Conservation (phyloP, 2,329 filamentous ascomycete species). For the Aspergillus awamori region DNA sequence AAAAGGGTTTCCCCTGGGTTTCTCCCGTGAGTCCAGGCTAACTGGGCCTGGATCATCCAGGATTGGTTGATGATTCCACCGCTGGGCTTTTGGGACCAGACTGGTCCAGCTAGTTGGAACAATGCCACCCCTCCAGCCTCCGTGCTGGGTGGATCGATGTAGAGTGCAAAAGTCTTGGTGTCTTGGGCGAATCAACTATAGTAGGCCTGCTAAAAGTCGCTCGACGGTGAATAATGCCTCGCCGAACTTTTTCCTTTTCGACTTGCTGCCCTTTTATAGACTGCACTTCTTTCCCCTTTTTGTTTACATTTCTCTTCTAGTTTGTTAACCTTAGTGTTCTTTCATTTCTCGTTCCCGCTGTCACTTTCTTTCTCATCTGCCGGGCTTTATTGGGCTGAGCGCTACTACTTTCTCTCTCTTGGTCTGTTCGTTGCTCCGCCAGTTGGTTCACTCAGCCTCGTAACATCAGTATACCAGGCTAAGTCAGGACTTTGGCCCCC, state of each 20-base stretch:
- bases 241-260: background rate
- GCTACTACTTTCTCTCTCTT: background rate
- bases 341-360: slow-evolving; percentile 15
- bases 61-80: background rate
- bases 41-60: background rate
- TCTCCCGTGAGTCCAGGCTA: background rate
- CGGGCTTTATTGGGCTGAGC: background rate
- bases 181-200: slow-evolving; percentile 1
- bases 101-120: slow-evolving; percentile 2
- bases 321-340: slow-evolving; percentile 9
- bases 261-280: slow-evolving; percentile 1
- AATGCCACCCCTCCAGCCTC: background rate
- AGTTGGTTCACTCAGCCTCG: background rate
- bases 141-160: slow-evolving; percentile 1
- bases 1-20: slow-evolving; percentile 4
- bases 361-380: slow-evolving; percentile 3
- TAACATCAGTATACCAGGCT: slow-evolving; percentile 6
- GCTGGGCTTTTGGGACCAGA: background rate
- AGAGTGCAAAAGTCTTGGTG: background rate
- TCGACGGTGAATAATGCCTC: background rate
- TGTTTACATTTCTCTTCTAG: background rate
- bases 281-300: slow-evolving; percentile 3
- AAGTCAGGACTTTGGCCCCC: slow-evolving; percentile 19
- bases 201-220: background rate
- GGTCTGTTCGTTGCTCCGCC: background rate